These are phyloP conservation scores for Elsinoe perseae DNA, from an alignment of 2,329 filamentous ascomycete species.

Conservation along the genomic window DNA sequence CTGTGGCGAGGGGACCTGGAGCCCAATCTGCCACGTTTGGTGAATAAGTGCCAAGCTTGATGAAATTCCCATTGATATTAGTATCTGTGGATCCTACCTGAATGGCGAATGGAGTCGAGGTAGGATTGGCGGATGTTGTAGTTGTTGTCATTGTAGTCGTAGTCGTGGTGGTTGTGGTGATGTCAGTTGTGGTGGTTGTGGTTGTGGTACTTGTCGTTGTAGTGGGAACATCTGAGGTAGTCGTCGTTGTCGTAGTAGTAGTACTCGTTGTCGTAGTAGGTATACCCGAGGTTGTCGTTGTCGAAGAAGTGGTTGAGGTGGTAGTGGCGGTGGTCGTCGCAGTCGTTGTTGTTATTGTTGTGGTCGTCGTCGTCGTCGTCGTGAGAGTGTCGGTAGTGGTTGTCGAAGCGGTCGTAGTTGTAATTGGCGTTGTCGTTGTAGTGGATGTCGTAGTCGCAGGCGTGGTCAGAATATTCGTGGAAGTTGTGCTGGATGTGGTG, in stretches of 20 bases:
- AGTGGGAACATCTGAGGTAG: not conserved
- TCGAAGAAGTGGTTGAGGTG: not conserved
- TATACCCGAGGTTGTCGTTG: not conserved
- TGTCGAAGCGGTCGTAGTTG: not conserved
- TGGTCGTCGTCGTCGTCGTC: not conserved
- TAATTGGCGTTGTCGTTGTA: not conserved
- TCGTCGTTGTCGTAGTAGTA: not conserved
- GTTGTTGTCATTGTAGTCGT: not conserved
- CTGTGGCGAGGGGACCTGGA: not conserved
- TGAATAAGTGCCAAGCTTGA: not conserved
- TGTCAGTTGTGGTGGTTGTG: not conserved
- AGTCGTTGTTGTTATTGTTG: not conserved
- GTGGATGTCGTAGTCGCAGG: not conserved
- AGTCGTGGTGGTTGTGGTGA: not conserved
- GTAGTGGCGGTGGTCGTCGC: not conserved
- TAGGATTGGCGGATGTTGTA: not conserved
- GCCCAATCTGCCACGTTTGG: not conserved
- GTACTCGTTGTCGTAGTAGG: not conserved
- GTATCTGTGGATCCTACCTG: not conserved
- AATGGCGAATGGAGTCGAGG: constrained; percentile 2
- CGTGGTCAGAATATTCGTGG: too few relatives aligned
- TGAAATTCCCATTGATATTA: not conserved
- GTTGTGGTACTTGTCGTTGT: not conserved
- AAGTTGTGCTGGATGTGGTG: too few relatives aligned
- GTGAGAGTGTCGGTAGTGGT: not conserved